Conservation (phyloP, 768 basidiomycete species). For the Amanita rubescens region DNA sequence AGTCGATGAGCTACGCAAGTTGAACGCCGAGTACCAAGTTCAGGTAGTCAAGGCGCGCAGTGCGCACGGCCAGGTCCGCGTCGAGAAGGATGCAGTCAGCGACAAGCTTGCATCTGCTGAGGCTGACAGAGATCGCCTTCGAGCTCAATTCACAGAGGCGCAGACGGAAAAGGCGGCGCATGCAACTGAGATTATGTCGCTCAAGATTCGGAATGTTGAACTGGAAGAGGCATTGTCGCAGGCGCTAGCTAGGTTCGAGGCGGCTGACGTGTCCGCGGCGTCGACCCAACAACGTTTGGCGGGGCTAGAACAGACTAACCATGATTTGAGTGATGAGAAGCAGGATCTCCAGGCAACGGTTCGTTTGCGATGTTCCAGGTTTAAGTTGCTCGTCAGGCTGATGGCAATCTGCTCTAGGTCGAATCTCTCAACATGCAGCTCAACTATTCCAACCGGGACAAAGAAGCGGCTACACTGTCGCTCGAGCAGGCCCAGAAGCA, state of each 20-base stretch:
- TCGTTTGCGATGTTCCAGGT: slow-evolving; percentile 13
- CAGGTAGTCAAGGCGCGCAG: slow-evolving; percentile 73
- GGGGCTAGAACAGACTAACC: slow-evolving; percentile 55
- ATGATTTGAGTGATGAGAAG: slow-evolving; percentile 49
- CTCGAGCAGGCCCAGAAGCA: slow-evolving; percentile 50
- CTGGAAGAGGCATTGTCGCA: slow-evolving; percentile 69
- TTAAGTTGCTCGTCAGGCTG: slow-evolving; percentile 11
- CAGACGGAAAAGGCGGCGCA: slow-evolving; percentile 37
- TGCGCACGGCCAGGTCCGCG: slow-evolving; percentile 69
- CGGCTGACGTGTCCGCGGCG: slow-evolving; percentile 63
- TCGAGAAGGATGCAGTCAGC: slow-evolving; percentile 68
- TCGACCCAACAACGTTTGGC: slow-evolving; percentile 50
- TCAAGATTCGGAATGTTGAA: slow-evolving; percentile 48
- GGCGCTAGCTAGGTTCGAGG: slow-evolving; percentile 63
- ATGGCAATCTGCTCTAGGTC: slow-evolving; percentile 31
- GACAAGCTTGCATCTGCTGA: slow-evolving; percentile 59
- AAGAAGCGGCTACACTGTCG: slow-evolving; percentile 46
- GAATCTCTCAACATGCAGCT: slow-evolving; percentile 54
- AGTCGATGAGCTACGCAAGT: slow-evolving; percentile 60
- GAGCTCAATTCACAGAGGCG: slow-evolving; percentile 46
- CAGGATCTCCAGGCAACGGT: slow-evolving; percentile 56
- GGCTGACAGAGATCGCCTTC: slow-evolving; percentile 56
- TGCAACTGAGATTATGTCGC: slow-evolving; percentile 35
- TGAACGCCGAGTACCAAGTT: slow-evolving; percentile 63
- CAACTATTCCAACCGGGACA: slow-evolving; percentile 52